These are phyloP conservation scores for Pestalotiopsis sp. DNA, from an alignment of 2,329 filamentous ascomycete species.

Conservation along the genomic window DNA sequence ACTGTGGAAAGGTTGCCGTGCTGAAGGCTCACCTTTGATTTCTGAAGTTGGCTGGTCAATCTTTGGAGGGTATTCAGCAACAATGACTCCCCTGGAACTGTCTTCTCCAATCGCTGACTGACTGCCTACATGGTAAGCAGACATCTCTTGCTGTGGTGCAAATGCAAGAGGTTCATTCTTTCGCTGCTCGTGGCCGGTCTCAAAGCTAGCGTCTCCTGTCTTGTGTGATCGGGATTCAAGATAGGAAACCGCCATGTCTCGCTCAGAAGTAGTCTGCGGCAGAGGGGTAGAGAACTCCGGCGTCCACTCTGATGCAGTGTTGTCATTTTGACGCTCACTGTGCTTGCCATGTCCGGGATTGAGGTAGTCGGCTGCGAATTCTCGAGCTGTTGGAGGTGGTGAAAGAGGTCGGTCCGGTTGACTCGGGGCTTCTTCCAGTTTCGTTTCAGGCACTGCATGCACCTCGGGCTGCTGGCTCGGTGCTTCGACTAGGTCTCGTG, in stretches of 20 bases:
- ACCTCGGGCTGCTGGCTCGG: neutral
- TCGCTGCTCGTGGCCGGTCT: neutral
- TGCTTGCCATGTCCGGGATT: constrained; percentile 12
- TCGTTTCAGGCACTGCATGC: neutral
- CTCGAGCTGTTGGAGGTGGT: constrained; percentile 16
- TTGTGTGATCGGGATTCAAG: constrained; percentile 17
- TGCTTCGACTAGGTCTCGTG: constrained; percentile 13
- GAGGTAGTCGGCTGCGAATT: constrained; percentile 21
- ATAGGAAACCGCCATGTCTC: constrained; percentile 14
- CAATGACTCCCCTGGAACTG: neutral
- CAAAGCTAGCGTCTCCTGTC: neutral
- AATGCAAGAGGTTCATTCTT: constrained; percentile 13
- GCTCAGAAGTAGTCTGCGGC: neutral
- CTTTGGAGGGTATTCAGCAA: neutral
- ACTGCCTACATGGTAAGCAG: constrained; percentile 20
- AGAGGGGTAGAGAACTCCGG: neutral
- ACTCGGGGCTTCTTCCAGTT: neutral
- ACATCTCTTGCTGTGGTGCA: constrained; percentile 18
- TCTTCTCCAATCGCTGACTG: neutral
- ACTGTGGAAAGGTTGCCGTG: constrained; percentile 19
- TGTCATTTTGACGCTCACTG: neutral
- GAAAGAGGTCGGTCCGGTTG: constrained; percentile 6
- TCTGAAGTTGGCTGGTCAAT: constrained; percentile 12
- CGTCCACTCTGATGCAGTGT: neutral
- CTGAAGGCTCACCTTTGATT: neutral